Base-by-base conservation (phyloP, 352 stramenopile genomes). In the Phytophthora macrochlamydospora region DNA sequence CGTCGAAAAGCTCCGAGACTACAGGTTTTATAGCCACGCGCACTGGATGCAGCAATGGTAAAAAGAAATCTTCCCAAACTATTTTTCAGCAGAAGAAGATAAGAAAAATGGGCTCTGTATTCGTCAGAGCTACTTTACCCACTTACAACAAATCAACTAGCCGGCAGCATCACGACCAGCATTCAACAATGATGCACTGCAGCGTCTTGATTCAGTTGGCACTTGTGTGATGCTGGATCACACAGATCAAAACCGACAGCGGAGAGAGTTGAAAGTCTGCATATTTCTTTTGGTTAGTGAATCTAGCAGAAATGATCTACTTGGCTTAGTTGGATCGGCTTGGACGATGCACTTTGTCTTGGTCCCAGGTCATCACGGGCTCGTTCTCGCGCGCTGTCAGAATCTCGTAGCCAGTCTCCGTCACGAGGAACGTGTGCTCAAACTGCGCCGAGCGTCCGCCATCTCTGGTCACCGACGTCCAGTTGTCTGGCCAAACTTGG, bases 391-490 rank as follows among this genome's bases (percentile, higher is more conserved):
- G 76, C 29, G 82, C 88, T 4, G 97, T 99, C 12, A 99, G 78
- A 56, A 99, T 95, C 62, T 99, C 97, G 59, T 85, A 97, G 48
- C 97, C 97, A 42, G 79, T 91, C 32, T 98, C 92, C 1, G 96
- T 99, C 7, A 99, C 94, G 29, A 99, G 63, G 4, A 99, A 81
- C 14, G 94, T 99, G 74, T 99, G 96, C 69, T 99, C 96, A 62
- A 95, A 97, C 81, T 99, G 97, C 30, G 97, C 95, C 60, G 89
- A 98, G 18, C 93, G 85, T 60, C 88, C 87, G 14, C 97, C 97
- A 82, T 99, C 97, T 5, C 74, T 84, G 2, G 97, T 99, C 7
- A 97, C 92, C 7, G 87, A 91, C 18, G 97, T 99, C 97, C 97
- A 99, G 70, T 99, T 95, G 71, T 99, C 97, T 14, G 89, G 90